phyloP scores from a whole-genome alignment of 2,329 filamentous ascomycete genomes.

The Tolypocladium tundrense region DNA sequence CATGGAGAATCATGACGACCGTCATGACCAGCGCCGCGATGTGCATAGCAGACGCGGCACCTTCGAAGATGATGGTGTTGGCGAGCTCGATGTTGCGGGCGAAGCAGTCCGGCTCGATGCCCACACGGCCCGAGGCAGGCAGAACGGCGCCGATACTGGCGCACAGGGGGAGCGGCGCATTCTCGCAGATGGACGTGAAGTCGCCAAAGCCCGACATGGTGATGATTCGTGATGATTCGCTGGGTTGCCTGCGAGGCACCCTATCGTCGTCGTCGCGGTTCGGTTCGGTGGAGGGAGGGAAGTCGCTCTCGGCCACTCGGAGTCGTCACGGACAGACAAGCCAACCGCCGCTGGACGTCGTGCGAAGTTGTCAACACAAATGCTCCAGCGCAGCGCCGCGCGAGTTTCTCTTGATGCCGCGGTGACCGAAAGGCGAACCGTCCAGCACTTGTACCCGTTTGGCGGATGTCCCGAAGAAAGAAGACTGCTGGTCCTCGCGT shows the following conservation, averaged over 20 bases:
- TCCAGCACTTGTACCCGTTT: not conserved
- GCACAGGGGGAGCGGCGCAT: conserved; percentile 79
- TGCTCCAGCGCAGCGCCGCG: not conserved
- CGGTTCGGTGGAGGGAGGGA: not conserved
- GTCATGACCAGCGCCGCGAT: conserved; percentile 88
- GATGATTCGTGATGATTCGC: conserved; percentile 11
- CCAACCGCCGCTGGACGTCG: not conserved
- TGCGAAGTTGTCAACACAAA: not conserved
- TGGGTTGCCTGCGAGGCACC: not conserved
- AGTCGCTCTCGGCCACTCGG: not conserved
- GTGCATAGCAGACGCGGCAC: conserved; percentile 82
- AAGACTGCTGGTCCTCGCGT: not conserved
- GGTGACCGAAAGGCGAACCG: not conserved
- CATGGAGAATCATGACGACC: conserved; percentile 93
- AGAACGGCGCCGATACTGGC: conserved; percentile 70
- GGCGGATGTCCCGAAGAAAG: not conserved
- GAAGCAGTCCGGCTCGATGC: conserved; percentile 86
- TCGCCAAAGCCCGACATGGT: conserved; percentile 79
- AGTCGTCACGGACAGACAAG: not conserved
- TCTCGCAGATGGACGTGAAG: conserved; percentile 77
- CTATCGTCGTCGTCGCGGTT: not conserved
- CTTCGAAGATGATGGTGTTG: conserved; percentile 98
- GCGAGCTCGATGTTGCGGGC: conserved; percentile 90
- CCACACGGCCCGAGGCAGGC: conserved; percentile 54
- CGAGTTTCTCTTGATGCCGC: not conserved